Conservation (phyloP, 495 filamentous ascomycete species). For the Pyronema omphalodes region DNA sequence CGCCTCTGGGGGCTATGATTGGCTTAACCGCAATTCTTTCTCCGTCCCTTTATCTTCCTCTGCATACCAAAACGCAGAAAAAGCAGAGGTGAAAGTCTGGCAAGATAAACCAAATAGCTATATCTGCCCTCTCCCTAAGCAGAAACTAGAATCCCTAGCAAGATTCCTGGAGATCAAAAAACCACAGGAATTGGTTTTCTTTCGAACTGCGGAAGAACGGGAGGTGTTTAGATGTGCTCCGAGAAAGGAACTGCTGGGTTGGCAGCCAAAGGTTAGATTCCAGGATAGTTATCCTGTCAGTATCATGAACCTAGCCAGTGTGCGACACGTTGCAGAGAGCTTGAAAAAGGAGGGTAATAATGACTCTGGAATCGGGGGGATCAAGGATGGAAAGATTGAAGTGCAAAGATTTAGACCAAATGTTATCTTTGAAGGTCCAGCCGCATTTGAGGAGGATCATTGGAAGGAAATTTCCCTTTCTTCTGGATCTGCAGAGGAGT, state of each 20-base stretch:
- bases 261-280: slow-evolving; percentile 62
- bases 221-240: slow-evolving; percentile 64
- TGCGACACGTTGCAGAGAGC: slow-evolving; percentile 38
- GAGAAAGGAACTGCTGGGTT: slow-evolving; percentile 44
- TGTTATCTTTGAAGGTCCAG: slow-evolving; percentile 46
- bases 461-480: slow-evolving; percentile 46
- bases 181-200: slow-evolving; percentile 38
- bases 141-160: slow-evolving; percentile 35
- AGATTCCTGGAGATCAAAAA: slow-evolving; percentile 45
- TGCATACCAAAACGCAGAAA: not conserved
- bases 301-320: slow-evolving; percentile 53
- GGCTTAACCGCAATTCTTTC: no score
- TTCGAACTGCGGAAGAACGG: slow-evolving; percentile 44
- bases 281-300: slow-evolving; percentile 82
- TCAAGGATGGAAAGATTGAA: slow-evolving; percentile 41
- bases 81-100: slow-evolving; percentile 41
- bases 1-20: not conserved
- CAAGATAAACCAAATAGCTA: slow-evolving; percentile 41
- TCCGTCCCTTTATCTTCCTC: not conserved
- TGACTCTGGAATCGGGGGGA: no score
- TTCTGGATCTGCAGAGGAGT: slow-evolving; percentile 29
- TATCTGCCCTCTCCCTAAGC: slow-evolving; percentile 25
- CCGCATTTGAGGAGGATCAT: slow-evolving; percentile 49
- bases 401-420: slow-evolving; percentile 67
- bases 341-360: no score